phyloP scores from a whole-genome alignment of 2,329 filamentous ascomycete species.

The Neocucurbitaria cava region DNA sequence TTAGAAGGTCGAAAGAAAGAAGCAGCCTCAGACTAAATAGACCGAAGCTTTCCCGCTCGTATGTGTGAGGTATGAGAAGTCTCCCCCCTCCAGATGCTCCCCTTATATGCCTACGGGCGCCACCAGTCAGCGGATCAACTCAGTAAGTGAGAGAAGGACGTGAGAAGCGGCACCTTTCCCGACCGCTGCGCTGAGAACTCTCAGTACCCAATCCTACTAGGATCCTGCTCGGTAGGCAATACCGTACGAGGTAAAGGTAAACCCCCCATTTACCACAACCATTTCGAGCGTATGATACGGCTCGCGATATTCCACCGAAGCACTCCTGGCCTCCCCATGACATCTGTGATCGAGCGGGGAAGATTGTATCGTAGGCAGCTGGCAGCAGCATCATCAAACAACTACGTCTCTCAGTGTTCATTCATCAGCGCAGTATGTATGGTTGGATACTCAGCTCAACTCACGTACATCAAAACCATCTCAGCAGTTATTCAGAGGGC shows the following conservation, averaged over 20 bases:
- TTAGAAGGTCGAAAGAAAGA: background rate
- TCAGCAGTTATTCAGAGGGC: no score
- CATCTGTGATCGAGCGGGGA: background rate
- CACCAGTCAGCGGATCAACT: background rate
- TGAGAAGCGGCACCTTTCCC: conserved; percentile 3
- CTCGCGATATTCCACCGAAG: background rate
- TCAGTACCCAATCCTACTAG: background rate
- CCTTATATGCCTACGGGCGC: background rate
- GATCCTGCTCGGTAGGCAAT: background rate
- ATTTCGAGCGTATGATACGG: background rate
- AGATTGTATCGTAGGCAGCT: background rate
- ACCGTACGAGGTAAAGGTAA: background rate
- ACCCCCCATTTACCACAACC: background rate
- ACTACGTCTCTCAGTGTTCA: background rate
- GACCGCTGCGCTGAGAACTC: background rate
- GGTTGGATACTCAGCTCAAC: no score
- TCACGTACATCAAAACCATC: no score
- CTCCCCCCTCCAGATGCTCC: no score
- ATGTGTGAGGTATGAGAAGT: no score
- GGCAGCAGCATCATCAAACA: background rate
- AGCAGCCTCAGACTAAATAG: no score
- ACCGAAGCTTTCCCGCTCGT: no score
- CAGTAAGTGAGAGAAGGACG: background rate
- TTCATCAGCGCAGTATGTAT: background rate
- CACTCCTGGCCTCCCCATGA: background rate